Evolutionary conservation across 2,329 filamentous ascomycete genomes (phyloP), one percentile per base, ranked within the genome.

Genomic region (Diplocarpon mali): DNA sequence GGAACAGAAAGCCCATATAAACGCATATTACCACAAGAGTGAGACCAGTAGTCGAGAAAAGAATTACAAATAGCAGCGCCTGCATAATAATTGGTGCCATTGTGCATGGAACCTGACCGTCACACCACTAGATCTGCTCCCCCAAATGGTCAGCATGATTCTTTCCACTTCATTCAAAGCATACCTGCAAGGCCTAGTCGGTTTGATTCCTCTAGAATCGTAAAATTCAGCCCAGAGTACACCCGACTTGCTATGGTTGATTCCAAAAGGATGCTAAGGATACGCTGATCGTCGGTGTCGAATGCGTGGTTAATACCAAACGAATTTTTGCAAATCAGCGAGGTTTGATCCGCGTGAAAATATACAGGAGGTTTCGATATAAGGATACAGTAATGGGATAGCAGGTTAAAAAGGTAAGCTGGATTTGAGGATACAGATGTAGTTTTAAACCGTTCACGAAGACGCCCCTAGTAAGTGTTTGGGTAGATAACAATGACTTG

Each of bases 81-180:
- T 55, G 53, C 7, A 32, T 41, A 15, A 55, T 43, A 5, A 40
- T 51, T 17, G 42, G 27, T 27, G 46, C 46, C 51, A 53, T 53
- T 32, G 13, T 24, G 20, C 7, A 24, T 24, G 20, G 20, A 24
- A 24, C 7, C 11, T 30, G 37, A 35, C 30, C 39, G 36, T 8
- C 2, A 14, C 2, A 7, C 38, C 27, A 5, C 13, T 7, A 24
- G 20, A 24, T 24, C 20, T 24, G 7, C 20, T 24, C 20, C 20
- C n/a, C 20, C 20, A 24, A 24, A 24, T 24, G 3, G 20, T 24
- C 7, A 24, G 20, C 20, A 24, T 24, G 20, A 24, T 24, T 32
- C 5, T 27, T 17, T 14, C 20, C 17, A 5, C 11, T 16, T 9
- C 11, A 14, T 17, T 35, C 15, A 16, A 7, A 11, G 20, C 15